Evolutionary conservation across 2,329 filamentous ascomycete species (phyloP), one percentile per base, ranked within the genome.

Genomic region (Coniochaeta pulveracea): DNA sequence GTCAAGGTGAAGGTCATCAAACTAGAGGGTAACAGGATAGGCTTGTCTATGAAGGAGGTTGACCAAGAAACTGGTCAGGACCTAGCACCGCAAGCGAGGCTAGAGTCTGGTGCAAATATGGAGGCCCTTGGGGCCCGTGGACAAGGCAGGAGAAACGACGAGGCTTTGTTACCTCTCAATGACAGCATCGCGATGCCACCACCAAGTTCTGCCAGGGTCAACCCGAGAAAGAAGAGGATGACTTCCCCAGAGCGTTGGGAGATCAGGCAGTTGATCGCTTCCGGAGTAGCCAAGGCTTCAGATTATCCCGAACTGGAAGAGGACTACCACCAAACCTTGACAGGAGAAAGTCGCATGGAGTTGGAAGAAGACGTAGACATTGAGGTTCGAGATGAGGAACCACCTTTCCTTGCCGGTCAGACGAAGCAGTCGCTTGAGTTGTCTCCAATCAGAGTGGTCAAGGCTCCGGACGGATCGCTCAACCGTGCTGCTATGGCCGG

Each of bases 181-280:
- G 57, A 58, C 30, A 68, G 80, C 1, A 72, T 76, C 3, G 69
- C 80, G 10, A 72, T 85, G 38, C 76, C 83, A 46, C 66, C 63
- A 26, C 67, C 72, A 24, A 66, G 66, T 19, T 60, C 68, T 34
- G 28, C 28, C 28, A 31, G 28, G 19, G 15, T 19, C 17, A 57
- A 64, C 6, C 67, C 64, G 1, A 62, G 67, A 43, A 85, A 84
- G 54, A 98, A 98, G 63, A 72, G 91, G 34, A 80, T 96, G 79
- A 96, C 89, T 0, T 95, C 89, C 10, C 91, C 91, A 1, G 91
- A 98, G 52, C 68, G 91, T 50, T 98, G 91, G 89, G 91, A 98
- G 54, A 95, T 98, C 41, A 77, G 89, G 40, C 91, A 98, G 51
- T 67, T 98, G 34, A 96, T 98, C 49, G 86, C 89, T 4, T 94